These are phyloP conservation scores for Colletotrichum sp. DNA, from an alignment of 2,329 filamentous ascomycete genomes.

Conservation along the genomic window DNA sequence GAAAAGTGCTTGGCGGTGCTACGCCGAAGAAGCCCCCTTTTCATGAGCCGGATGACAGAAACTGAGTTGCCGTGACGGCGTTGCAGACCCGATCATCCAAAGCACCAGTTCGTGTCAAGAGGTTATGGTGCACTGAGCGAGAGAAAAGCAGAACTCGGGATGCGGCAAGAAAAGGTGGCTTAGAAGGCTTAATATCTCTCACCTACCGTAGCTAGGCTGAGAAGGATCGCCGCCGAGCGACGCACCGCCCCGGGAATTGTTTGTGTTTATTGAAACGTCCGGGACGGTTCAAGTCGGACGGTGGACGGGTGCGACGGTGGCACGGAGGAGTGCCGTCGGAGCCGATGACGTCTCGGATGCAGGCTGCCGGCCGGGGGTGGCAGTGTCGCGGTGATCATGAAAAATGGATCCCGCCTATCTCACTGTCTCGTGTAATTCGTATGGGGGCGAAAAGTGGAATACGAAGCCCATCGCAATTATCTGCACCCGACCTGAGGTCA, in stretches of 20 bases:
- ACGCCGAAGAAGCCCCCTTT: not conserved
- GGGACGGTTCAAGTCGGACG: not conserved
- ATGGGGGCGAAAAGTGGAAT: constrained; percentile 1
- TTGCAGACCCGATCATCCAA: not conserved
- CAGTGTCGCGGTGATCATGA: not conserved
- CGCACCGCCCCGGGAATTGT: not conserved
- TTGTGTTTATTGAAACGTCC: not conserved
- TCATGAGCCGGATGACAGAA: not conserved
- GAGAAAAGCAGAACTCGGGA: not conserved
- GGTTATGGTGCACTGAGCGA: not conserved
- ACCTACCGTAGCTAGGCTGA: not conserved
- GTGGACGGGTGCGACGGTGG: not conserved
- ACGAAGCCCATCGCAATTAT: not conserved
- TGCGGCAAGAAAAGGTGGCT: not conserved
- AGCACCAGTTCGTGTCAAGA: not conserved
- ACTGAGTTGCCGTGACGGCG: not conserved
- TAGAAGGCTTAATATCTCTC: not conserved
- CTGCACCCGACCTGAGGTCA: not conserved
- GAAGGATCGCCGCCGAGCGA: not conserved
- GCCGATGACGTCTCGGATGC: constrained; percentile 1
- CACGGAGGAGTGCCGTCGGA: not conserved
- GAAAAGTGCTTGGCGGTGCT: not conserved
- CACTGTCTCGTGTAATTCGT: not conserved
- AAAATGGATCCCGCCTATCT: not conserved
- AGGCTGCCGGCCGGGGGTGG: not conserved